Base-by-base conservation (phyloP, 108 stramenopile species). In the Asterionellopsis glacialis region DNA sequence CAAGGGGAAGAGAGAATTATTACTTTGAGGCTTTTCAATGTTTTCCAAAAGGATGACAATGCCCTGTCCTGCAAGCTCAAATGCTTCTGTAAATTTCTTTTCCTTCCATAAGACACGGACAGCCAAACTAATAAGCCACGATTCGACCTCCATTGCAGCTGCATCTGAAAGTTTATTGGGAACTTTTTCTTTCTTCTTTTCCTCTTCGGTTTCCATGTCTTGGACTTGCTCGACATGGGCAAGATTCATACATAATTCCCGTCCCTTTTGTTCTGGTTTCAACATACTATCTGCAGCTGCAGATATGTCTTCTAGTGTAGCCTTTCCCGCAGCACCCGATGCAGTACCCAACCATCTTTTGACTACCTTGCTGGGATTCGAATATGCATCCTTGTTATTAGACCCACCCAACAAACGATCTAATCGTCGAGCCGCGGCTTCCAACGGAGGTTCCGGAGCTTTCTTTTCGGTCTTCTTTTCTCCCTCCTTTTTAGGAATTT, bases 291-390 rank as follows among this genome's bases (percentile, higher is more conserved):
- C 38, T 0, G 91, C 91, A 7, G 76, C 80, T 0, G 49, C 22
- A 38, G 81, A 61, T 52, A 89, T 79, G 27, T 72, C 68, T 21
- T 45, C 67, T 22, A 79, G 27, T 9, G 86, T 78, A 11, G 84
- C 84, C 16, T 63, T 59, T 14, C 60, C 73, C 0, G 89, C 75
- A 2, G 82, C 76, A n/a, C 83, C 88, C 16, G 84, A 85, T 5
- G 82, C 65, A 14, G 88, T 72, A 43, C 86, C 83, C 39, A 94
- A 74, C 90, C 90, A 94, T 42, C 88, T 77, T 44, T 87, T 82
- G 18, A 91, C 76, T 38, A 88, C 75, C 68, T 91, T 91, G 67
- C 79, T 59, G 11, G 83, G 84, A 41, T 84, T 83, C 0, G 72
- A 24, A 54, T 69, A 76, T 40, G 65, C 55, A 41, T 65, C 24